Evolutionary conservation across 2,329 filamentous ascomycete species (phyloP), one percentile per base, ranked within the genome.

Genomic region (Trichoderma koningii): DNA sequence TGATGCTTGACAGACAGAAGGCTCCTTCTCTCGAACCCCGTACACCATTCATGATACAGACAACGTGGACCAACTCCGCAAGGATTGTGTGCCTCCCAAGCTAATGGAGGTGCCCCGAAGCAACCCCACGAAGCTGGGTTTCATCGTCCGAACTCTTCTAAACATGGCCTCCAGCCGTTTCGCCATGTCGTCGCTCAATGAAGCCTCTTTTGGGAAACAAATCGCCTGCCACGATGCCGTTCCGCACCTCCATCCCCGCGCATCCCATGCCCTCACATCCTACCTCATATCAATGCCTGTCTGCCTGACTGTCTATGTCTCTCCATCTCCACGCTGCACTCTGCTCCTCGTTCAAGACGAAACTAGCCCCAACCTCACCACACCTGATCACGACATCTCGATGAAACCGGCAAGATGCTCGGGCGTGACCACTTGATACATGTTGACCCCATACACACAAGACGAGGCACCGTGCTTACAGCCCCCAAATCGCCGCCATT

Each of bases 61-160:
- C 34, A 38, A 38, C 34, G 34, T 38, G 34, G 34, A 38, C 34
- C 34, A 14, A 14, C 3, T 38, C 38, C 23, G 53, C 21, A 44
- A 44, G 34, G 57, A 51, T 51, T 7, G 47, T 61, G 48, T 61
- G 45, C 42, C 10, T 41, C 23, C 9, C 50, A 34, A 34, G 57
- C 47, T 52, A 23, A 61, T 42, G 34, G 44, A 47, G 45, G 56
- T 26, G 38, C 38, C 14, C 14, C 23, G 14, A 55, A 47, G 47
- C 41, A 17, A 30, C 34, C 34, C 53, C 53, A 10, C 53, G 38
- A 56, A 38, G 34, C 10, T 38, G 34, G 34, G 34, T 42, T 34
- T 52, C 34, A 38, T 61, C 45, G 28, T 42, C 23, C 12, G 10
- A 14, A 38, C 10, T 38, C 14, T 45, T n/a, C 21, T 21, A 17